Evolutionary conservation across 2,329 filamentous ascomycete genomes (phyloP).

Genomic region (Venturia effusa): DNA sequence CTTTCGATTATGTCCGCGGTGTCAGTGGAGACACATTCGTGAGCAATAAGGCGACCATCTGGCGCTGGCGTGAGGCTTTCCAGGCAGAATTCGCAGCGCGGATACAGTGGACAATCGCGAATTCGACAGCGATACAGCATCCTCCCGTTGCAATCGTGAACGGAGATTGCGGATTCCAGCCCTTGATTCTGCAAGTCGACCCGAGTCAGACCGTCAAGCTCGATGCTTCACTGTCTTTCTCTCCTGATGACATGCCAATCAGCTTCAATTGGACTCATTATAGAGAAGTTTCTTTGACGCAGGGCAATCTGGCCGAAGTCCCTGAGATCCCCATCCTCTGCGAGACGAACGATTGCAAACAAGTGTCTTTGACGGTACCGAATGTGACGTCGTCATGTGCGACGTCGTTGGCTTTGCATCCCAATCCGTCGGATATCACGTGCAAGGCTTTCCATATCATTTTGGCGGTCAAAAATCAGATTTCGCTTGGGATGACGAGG

Average conservation of each 20-base stretch:
- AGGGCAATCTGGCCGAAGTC: slow-evolving; percentile 10
- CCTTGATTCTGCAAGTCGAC: neutral
- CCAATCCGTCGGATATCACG: slow-evolving; percentile 13
- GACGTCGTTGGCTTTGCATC: slow-evolving; percentile 16
- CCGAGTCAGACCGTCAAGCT: neutral
- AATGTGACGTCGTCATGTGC: slow-evolving; percentile 12
- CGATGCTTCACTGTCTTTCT: neutral
- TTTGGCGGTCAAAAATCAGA: slow-evolving; percentile 10
- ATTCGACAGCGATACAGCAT: slow-evolving; percentile 13
- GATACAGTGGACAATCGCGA: slow-evolving; percentile 28
- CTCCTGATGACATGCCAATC: neutral
- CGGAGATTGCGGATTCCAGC: neutral
- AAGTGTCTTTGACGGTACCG: neutral
- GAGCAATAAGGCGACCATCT: slow-evolving; percentile 26
- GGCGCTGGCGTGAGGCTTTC: slow-evolving; percentile 32
- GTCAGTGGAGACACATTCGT: slow-evolving; percentile 21
- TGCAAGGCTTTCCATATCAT: slow-evolving; percentile 15
- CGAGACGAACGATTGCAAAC: neutral
- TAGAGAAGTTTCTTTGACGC: slow-evolving; percentile 7
- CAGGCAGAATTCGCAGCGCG: slow-evolving; percentile 34
- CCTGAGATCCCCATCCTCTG: neutral
- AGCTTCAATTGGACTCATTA: neutral
- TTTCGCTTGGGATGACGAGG: neutral
- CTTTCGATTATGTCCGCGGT: slow-evolving; percentile 25
- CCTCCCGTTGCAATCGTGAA: slow-evolving; percentile 12